Conservation (phyloP, 2,329 filamentous ascomycete species). For the Aspergillus sp. region DNA sequence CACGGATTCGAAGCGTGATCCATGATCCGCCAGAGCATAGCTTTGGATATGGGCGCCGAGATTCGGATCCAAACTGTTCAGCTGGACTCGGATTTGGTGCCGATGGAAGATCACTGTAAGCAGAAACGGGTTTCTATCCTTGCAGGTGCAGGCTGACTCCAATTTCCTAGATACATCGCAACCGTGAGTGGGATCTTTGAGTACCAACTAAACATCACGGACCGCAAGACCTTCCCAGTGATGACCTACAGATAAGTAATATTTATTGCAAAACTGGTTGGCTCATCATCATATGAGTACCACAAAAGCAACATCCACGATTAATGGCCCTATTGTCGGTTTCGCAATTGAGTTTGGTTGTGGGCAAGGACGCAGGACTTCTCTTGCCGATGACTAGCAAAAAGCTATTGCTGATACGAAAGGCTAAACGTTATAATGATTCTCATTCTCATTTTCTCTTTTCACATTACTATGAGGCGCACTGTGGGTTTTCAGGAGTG, state of each 20-base stretch:
- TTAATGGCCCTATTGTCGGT: not conserved
- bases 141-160: conserved; percentile 13
- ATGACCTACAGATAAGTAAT: conserved; percentile 40
- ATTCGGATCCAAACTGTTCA: conserved; percentile 42
- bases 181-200: conserved; percentile 51
- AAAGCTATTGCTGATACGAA: not conserved
- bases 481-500: not conserved
- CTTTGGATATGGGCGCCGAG: conserved; percentile 29
- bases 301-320: not conserved
- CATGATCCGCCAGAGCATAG: conserved; percentile 37
- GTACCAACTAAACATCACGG: conserved; percentile 46
- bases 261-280: not conserved
- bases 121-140: conserved; percentile 9
- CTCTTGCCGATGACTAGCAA: not conserved
- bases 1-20: conserved; percentile 39
- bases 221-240: conserved; percentile 49
- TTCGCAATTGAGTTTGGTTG: not conserved
- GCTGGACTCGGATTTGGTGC: conserved; percentile 50
- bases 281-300: not conserved
- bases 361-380: not conserved
- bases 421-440: not conserved
- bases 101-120: conserved; percentile 49
- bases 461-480: not conserved
- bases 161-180: conserved; percentile 43
- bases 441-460: not conserved